A percentile compares a stretch with the other conserved stretches of the same genome.
These are phyloP conservation scores for Fusarium luffae DNA, from an alignment of 2,329 filamentous ascomycete species.

Conservation along the genomic window DNA sequence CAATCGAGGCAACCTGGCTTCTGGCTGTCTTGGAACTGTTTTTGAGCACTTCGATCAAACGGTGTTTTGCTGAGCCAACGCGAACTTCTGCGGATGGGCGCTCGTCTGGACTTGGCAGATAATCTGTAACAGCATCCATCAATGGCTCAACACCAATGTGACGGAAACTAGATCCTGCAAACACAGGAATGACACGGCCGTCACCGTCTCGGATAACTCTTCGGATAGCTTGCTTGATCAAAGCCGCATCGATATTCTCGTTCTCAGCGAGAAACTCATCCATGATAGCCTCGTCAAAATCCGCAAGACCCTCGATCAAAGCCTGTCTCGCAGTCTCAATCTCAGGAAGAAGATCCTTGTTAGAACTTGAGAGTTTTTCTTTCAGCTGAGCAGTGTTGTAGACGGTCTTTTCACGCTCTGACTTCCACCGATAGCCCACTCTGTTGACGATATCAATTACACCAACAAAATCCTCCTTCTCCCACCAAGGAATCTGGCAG, in stretches of 20 bases:
- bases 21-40: constrained; percentile 52
- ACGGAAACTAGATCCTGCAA: constrained; percentile 90
- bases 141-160: constrained; percentile 95
- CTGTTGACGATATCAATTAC: constrained; percentile 85
- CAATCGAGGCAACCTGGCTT: constrained; percentile 58
- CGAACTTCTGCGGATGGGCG: constrained; percentile 82
- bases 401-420: constrained; percentile 54
- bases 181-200: constrained; percentile 83
- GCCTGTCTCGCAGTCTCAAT: constrained; percentile 79
- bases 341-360: constrained; percentile 70
- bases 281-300: constrained; percentile 87
- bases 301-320: constrained; percentile 85
- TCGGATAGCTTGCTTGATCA: constrained; percentile 80
- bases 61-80: constrained; percentile 65
- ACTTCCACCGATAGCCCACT: constrained; percentile 77
- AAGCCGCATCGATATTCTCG: constrained; percentile 74
- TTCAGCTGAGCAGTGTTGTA: constrained; percentile 47
- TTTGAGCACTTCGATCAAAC: constrained; percentile 53
- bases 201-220: constrained; percentile 74
- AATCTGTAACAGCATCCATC: constrained; percentile 87
- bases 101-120: constrained; percentile 85
- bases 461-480: constrained; percentile 81
- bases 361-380: constrained; percentile 55
- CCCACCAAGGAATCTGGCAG: constrained; percentile 96
- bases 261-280: constrained; percentile 84